Evolutionary conservation across 371 early-diverging fungal genomes (phyloP).

Genomic region (Fennellomyces sp.): DNA sequence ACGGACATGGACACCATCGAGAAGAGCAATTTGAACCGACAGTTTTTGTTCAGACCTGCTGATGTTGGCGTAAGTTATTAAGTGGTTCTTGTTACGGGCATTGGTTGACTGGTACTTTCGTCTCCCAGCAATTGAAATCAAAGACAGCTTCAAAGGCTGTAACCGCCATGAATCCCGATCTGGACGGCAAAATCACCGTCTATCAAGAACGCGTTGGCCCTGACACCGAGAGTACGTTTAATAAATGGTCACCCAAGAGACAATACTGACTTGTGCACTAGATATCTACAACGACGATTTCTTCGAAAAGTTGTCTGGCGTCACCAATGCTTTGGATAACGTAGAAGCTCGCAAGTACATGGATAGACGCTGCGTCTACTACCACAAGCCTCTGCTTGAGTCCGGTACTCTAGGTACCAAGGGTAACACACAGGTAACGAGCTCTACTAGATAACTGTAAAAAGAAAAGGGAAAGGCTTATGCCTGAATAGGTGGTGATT

Average conservation of each 20-base stretch:
- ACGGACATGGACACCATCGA: constrained; percentile 99
- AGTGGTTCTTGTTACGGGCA: not conserved
- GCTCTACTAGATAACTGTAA: no score
- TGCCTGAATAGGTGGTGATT: constrained; percentile 69
- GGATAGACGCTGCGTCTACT: constrained; percentile 98
- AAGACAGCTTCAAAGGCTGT: constrained; percentile 95
- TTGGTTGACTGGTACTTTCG: not conserved
- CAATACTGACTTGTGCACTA: constrained; percentile 5
- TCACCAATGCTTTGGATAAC: constrained; percentile 99
- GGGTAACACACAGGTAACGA: constrained; percentile 97
- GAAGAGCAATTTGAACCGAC: constrained; percentile 97
- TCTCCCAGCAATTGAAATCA: constrained; percentile 86
- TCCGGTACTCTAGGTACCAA: constrained; percentile 99
- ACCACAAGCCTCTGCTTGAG: constrained; percentile 95
- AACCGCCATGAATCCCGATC: constrained; percentile 90
- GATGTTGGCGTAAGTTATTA: constrained; percentile 79
- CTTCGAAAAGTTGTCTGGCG: constrained; percentile 87
- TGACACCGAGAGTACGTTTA: constrained; percentile 87
- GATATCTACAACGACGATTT: constrained; percentile 95
- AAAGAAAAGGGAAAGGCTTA: not conserved
- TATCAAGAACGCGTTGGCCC: constrained; percentile 96
- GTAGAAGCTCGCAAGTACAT: constrained; percentile 99
- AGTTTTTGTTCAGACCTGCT: constrained; percentile 94
- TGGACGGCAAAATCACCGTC: constrained; percentile 77
- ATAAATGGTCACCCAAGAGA: no score